Evolutionary conservation across 2,329 filamentous ascomycete genomes (phyloP), one percentile per base, ranked within the genome.

Genomic region (Aspergillus fumigatiaffinis): DNA sequence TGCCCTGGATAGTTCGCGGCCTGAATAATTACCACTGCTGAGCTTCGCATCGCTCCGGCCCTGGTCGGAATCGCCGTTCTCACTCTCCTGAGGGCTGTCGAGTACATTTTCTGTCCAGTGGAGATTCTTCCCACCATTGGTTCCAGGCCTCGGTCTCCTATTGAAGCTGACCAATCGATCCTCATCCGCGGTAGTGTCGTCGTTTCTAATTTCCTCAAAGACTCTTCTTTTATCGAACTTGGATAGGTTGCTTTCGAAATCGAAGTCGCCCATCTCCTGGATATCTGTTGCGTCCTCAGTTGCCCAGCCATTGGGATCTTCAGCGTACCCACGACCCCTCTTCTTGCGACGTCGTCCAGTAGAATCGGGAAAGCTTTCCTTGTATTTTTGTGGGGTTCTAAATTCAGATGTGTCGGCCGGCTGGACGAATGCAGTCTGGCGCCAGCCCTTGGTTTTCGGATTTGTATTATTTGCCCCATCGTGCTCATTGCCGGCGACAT

Each of bases 211-310:
- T 74, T 97, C 88, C 63, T 93, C 89, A 71, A 99, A 99, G 8
- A 97, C 86, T 1, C 87, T 87, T 55, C 88, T 86, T 77, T 97
- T 97, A 78, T 97, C 92, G 67, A 97, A 97, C 69, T 96, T 96
- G 50, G 91, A 92, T 32, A 97, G 81, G 63, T 92, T 92, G 54
- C 86, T 87, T 66, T 90, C 87, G 68, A 97, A 97, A 73, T 97
- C 93, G 66, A 97, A 97, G 60, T 97, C 94, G 10, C 90, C 91
- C 80, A 94, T 84, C 70, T 95, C 93, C 75, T 93, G 90, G 23
- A 94, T 90, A 70, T 97, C 94, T 0, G 91, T 97, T 23, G 93
- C 92, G 68, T 97, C 93, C 70, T 97, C 94, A 0, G 93, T 97
- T 3, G 91, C 92, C 92, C 93, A 97, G 3, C 91, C 93, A 71